A percentile compares a stretch with the other conserved stretches of the same genome.
These are phyloP conservation scores for Suillus subaureus DNA, from an alignment of 768 basidiomycete species.

Conservation along the genomic window DNA sequence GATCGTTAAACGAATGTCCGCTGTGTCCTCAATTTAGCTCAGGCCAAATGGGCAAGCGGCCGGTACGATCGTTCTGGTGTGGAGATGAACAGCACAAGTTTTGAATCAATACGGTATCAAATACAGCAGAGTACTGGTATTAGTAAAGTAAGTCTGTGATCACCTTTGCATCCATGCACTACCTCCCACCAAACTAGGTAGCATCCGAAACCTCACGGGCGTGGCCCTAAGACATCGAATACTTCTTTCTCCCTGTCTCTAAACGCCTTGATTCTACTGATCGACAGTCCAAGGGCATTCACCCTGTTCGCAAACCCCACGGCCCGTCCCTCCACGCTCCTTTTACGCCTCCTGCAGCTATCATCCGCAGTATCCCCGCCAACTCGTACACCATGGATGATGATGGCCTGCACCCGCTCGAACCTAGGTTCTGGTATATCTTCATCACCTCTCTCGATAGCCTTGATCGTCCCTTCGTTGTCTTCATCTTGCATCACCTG, in stretches of 20 bases:
- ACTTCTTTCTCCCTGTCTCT: slow-evolving; percentile 69
- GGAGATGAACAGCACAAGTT: not conserved
- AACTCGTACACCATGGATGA: slow-evolving; percentile 53
- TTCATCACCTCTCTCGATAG: slow-evolving; percentile 32
- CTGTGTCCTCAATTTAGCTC: not conserved
- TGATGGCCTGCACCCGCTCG: slow-evolving; percentile 58
- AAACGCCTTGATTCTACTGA: slow-evolving; percentile 74
- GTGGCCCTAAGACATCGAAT: slow-evolving; percentile 63
- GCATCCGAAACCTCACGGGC: slow-evolving; percentile 27
- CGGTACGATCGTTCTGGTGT: not conserved
- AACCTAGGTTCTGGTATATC: slow-evolving; percentile 47
- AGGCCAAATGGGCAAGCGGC: not conserved
- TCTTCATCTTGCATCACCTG: slow-evolving; percentile 57
- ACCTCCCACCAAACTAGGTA: not conserved
- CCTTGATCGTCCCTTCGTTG: slow-evolving; percentile 50
- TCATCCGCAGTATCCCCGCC: slow-evolving; percentile 19
- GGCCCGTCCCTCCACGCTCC: slow-evolving; percentile 64
- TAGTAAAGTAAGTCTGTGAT: slow-evolving; percentile 1
- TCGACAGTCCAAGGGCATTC: slow-evolving; percentile 69
- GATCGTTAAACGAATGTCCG: not conserved
- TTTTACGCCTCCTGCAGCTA: slow-evolving; percentile 36
- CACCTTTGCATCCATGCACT: not conserved
- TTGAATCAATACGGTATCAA: not conserved
- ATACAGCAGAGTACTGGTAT: slow-evolving; percentile 2
- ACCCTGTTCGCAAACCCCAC: slow-evolving; percentile 77